A percentile compares a stretch with the other conserved stretches of the same genome.
phyloP scores from a whole-genome alignment of 257 asterid genomes.

The Nicotiana attenuata region DNA sequence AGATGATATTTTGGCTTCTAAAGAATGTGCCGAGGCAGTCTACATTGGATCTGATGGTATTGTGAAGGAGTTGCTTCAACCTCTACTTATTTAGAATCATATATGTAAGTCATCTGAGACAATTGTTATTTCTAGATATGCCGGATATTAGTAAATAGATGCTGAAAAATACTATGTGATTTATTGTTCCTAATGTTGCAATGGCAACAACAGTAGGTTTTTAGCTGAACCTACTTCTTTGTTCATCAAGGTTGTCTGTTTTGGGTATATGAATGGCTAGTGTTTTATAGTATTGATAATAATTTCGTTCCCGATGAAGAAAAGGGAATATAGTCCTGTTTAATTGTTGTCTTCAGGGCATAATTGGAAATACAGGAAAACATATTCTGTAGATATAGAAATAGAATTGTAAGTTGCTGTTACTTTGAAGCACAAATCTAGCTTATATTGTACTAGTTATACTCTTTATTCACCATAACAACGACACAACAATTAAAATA shows the following conservation, averaged over 20 bases:
- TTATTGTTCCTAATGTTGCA: background rate
- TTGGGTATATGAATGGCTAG: background rate
- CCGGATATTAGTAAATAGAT: background rate
- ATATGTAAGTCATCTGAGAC: background rate
- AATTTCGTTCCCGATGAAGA: background rate
- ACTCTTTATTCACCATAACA: background rate
- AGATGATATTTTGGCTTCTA: background rate
- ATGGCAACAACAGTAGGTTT: background rate
- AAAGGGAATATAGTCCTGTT: background rate
- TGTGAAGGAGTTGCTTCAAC: background rate
- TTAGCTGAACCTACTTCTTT: background rate
- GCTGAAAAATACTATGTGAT: background rate
- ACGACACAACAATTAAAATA: background rate
- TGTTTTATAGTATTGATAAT: background rate
- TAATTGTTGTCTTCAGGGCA: background rate
- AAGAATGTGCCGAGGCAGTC: background rate
- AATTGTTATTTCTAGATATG: background rate
- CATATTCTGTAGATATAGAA: background rate
- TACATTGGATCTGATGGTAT: background rate
- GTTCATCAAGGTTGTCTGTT: background rate
- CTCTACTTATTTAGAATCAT: slow-evolving; percentile 1
- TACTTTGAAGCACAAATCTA: background rate
- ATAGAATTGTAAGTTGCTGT: background rate
- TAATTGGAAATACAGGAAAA: background rate
- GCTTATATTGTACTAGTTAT: background rate